Evolutionary conservation across 495 filamentous ascomycete genomes (phyloP).

Genomic region (Xylaria longipes): DNA sequence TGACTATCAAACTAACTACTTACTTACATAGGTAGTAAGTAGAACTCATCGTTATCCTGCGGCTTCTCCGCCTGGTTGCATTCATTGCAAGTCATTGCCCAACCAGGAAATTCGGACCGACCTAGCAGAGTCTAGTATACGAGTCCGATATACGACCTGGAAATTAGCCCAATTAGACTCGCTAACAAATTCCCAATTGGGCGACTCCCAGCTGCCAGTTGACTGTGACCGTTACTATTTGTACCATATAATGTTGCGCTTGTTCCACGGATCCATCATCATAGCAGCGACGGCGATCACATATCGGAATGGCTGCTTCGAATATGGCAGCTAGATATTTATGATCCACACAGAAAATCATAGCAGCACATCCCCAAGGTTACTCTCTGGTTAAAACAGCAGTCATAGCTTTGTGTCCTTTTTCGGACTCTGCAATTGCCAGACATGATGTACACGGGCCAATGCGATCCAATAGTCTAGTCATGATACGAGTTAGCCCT

Average conservation of each 20-base stretch:
- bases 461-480: background rate
- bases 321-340: background rate
- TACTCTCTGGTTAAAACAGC: background rate
- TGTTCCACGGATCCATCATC: no score
- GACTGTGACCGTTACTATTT: background rate
- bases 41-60: background rate
- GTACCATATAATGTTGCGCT: background rate
- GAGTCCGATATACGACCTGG: no score
- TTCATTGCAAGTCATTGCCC: background rate
- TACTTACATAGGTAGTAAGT: no score
- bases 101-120: background rate
- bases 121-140: background rate
- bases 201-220: background rate
- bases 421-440: background rate
- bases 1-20: background rate
- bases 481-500: background rate
- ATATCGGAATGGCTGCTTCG: background rate
- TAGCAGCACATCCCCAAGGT: background rate
- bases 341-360: no score
- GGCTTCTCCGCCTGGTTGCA: background rate
- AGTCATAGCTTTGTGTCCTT: background rate
- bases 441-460: background rate
- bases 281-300: background rate
- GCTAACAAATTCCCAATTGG: background rate
- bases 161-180: background rate